Base-by-base conservation (phyloP, 495 filamentous ascomycete species). In the Haplographium delicatum region DNA sequence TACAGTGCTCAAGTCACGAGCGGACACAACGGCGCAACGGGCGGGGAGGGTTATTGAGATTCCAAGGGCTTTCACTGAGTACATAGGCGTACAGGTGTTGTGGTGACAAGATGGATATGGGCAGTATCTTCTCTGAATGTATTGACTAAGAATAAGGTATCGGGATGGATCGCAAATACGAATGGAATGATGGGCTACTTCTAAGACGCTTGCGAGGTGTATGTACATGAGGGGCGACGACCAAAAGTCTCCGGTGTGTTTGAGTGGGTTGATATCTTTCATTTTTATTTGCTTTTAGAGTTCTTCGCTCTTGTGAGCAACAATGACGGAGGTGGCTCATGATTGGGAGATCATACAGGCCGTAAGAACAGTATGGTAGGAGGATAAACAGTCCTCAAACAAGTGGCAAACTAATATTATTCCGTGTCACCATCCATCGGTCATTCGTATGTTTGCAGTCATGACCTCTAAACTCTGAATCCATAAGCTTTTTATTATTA, bases 21-120 rank as follows among this genome's bases (percentile, higher is more conserved):
- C n/a, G 72, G 78, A 22, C 85, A 89, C 61, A 89, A 89, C 62
- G 85, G 85, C 23, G 75, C 85, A 7, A 74, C 73, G 26, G 76
- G 72, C 16, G 80, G 79, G 18, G 61, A 58, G 15, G 33, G 33
- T 26, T 62, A 60, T 43, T 62, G 37, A 54, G 37, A 1, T 18
- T 34, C 5, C 27, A 4, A 24, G 34, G 19, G 43, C 2, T 25
- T 39, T 33, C 19, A 25, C 28, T 37, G 24, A 49, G 35, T 44
- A 33, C 27, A 22, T 42, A 38, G 51, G 51, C 50, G 33, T 44
- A 43, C 23, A 26, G 54, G 50, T 45, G 31, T 37, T 44, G 38
- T 47, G 31, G 42, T 25, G 50, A 25, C n/a, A 28, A 13, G 45
- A 30, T 44, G 50, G 23, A 24, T 31, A 41, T 38, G 30, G 45